A percentile compares a stretch with the other conserved stretches of the same genome.
These are phyloP conservation scores for Hyphopichia burtonii DNA, from an alignment of 1,139 yeast species.

Conservation along the genomic window DNA sequence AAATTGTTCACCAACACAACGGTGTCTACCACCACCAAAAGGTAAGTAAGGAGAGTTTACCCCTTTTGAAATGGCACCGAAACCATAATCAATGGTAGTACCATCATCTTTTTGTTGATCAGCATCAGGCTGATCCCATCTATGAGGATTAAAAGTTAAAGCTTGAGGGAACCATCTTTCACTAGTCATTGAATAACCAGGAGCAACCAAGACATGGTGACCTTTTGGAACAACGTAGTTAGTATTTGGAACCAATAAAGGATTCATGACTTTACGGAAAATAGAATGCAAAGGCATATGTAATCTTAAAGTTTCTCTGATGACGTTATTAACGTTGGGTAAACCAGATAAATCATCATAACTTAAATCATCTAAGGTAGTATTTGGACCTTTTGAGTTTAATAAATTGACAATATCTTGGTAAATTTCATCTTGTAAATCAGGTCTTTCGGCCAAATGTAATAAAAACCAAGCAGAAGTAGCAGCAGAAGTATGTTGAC, in stretches of 20 bases:
- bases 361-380: constrained; percentile 49
- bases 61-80: constrained; percentile 94
- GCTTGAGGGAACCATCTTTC: constrained; percentile 80
- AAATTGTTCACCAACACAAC: constrained; percentile 98
- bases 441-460: constrained; percentile 85
- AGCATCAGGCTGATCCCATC: constrained; percentile 69
- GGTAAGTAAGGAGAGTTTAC: constrained; percentile 95
- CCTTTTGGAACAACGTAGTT: constrained; percentile 83
- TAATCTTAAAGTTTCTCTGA: constrained; percentile 91
- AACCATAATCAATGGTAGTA: constrained; percentile 85
- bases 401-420: constrained; percentile 69
- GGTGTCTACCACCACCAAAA: constrained; percentile 99
- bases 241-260: constrained; percentile 78
- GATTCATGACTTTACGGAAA: constrained; percentile 83
- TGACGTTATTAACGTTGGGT: constrained; percentile 76
- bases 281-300: constrained; percentile 96
- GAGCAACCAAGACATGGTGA: constrained; percentile 87
- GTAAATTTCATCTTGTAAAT: constrained; percentile 76
- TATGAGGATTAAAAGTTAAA: constrained; percentile 69
- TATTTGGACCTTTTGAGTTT: constrained; percentile 48
- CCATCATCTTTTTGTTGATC: constrained; percentile 36
- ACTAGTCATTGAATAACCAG: constrained; percentile 83
- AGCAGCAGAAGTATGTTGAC: constrained; percentile 97
- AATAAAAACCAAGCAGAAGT: constrained; percentile 94
- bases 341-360: constrained; percentile 82